phyloP scores from a whole-genome alignment of 805 yeast species.

The Candida germanica region DNA sequence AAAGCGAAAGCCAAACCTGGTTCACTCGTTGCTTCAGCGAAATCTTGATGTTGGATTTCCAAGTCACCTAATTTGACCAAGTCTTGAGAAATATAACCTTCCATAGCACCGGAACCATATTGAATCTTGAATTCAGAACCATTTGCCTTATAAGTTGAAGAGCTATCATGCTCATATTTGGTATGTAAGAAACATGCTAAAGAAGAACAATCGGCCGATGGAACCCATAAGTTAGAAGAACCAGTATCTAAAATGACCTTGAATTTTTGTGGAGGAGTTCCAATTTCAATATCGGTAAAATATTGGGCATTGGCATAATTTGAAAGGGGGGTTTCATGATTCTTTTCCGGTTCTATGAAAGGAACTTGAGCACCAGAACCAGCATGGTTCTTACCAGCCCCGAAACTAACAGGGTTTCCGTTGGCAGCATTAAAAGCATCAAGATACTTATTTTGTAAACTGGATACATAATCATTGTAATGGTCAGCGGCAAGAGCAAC shows the following conservation, averaged over 20 bases:
- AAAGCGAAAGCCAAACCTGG: constrained; percentile 98
- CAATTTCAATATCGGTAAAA: constrained; percentile 84
- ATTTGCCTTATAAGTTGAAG: constrained; percentile 82
- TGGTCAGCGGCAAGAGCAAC: constrained; percentile 52
- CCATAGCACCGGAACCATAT: constrained; percentile 91
- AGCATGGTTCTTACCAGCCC: constrained; percentile 11
- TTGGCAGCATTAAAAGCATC: constrained; percentile 41
- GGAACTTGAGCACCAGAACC: constrained; percentile 40
- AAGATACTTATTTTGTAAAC: constrained; percentile 62
- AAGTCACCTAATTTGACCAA: constrained; percentile 78
- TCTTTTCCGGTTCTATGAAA: constrained; percentile 25
- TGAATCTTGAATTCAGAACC: constrained; percentile 82
- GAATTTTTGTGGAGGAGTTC: constrained; percentile 91
- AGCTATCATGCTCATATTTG: constrained; percentile 80
- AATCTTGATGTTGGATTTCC: constrained; percentile 82
- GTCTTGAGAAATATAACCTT: constrained; percentile 91
- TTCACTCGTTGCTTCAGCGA: constrained; percentile 96
- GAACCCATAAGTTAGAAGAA: constrained; percentile 96
- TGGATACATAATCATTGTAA: constrained; percentile 51
- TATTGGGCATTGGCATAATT: constrained; percentile 96
- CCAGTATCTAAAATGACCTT: constrained; percentile 97
- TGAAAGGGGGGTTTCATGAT: constrained; percentile 67
- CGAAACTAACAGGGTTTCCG: constrained; percentile 21
- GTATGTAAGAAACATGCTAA: constrained; percentile 93
- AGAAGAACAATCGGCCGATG: constrained; percentile 82